Evolutionary conservation across 495 filamentous ascomycete genomes (phyloP), one percentile per base, ranked within the genome.

Genomic region (Bacidia gigantensis): DNA sequence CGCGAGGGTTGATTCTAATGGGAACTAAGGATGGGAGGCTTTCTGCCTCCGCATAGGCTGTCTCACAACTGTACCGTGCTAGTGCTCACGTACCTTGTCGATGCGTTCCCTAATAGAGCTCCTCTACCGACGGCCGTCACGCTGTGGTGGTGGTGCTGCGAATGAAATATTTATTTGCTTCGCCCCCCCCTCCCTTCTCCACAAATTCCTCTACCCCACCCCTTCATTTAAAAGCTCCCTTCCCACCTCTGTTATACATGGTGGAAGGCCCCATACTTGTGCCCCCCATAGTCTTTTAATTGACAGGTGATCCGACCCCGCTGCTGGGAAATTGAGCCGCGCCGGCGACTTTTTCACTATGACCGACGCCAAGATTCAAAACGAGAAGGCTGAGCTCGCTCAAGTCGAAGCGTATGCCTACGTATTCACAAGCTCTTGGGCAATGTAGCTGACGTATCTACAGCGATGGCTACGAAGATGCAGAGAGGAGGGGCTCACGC

Each of bases 331-430:
- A n/a, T n/a, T n/a, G n/a, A n/a, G 29, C 14, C 14, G 29, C 5
- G 7, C 14, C 29, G 29, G 29, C 29, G 29, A 35, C 29, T 35
- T 35, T n/a, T 35, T 14, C 14, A 44, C 41, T 9, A 44, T 44
- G 41, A 22, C 41, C 5, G 41, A 44, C 5, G 17, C 9, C 9
- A 44, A 44, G 7, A 35, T 35, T 14, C n/a, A n/a, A n/a, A 22
- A 17, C 41, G 47, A 50, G 29, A 50, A 50, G 26, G 23, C 17
- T 20, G 47, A 50, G 47, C 47, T 50, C 23, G 47, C 47, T 38
- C 47, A 50, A 18, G 26, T 50, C 17, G 47, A 50, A 38, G 32
- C 22, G 47, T 50, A 50, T 38, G 47, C 26, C 5, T 17, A 12
- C n/a, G 29, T 46, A 17, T n/a, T n/a, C n/a, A n/a, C n/a, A n/a